Conservation (phyloP, 371 early-diverging fungal genomes). For the Smittium culicis region DNA sequence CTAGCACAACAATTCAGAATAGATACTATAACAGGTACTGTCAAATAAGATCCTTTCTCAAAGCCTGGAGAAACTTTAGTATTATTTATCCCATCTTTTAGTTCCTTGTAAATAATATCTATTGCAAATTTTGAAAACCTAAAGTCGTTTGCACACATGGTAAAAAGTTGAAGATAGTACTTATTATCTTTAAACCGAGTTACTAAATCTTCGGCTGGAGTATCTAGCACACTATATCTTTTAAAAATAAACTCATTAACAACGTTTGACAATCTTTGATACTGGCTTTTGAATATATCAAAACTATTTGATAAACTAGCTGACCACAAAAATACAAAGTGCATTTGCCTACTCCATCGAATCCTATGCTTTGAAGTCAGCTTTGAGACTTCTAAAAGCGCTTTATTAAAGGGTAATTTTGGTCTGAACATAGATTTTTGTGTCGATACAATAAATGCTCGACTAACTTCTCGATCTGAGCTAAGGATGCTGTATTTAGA, state of each 20-base stretch:
- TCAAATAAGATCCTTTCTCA: background rate
- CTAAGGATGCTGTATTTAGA: background rate
- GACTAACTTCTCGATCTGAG: background rate
- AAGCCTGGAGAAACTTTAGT: background rate
- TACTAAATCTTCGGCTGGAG: background rate
- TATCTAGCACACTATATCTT: background rate
- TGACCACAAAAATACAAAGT: background rate
- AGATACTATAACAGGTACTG: background rate
- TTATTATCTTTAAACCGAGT: background rate
- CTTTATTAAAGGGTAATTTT: background rate
- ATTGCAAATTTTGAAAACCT: background rate
- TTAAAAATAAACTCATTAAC: background rate
- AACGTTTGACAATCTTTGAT: background rate
- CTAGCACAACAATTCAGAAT: background rate
- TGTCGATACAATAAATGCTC: background rate
- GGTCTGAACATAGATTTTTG: background rate
- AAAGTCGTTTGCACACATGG: background rate
- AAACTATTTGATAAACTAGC: background rate
- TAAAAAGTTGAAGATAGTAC: background rate
- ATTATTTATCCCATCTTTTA: background rate
- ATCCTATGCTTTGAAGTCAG: background rate
- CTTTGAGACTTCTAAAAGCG: background rate
- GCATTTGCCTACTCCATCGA: background rate
- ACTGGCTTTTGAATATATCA: background rate
- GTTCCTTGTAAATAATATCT: background rate